These are phyloP conservation scores for Serpula lacrymans DNA, from an alignment of 768 basidiomycete species.

Conservation along the genomic window DNA sequence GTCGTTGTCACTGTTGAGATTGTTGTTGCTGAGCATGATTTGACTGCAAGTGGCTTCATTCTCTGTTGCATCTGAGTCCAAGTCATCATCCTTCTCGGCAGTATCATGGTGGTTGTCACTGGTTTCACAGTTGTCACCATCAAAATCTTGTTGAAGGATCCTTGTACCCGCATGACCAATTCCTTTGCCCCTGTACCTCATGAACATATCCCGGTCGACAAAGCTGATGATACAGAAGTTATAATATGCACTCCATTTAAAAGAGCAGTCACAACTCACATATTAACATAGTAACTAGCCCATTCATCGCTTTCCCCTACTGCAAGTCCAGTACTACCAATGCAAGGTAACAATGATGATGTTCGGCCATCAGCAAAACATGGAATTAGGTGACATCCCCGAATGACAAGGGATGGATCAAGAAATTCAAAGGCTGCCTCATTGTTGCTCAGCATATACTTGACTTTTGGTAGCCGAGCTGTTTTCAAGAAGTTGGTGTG, in stretches of 20 bases:
- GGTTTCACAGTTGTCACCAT: no score
- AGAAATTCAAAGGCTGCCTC: slow-evolving; percentile 31
- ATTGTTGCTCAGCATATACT: slow-evolving; percentile 19
- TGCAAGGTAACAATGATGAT: neutral
- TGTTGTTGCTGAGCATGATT: no score
- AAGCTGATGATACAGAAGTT: no score
- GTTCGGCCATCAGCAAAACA: slow-evolving; percentile 20
- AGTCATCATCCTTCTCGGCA: no score
- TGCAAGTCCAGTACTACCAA: neutral
- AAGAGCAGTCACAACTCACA: no score
- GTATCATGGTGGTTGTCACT: no score
- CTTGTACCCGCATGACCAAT: slow-evolving; percentile 26
- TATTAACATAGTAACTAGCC: slow-evolving; percentile 21
- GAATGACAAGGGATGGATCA: slow-evolving; percentile 29
- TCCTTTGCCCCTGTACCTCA: slow-evolving; percentile 23
- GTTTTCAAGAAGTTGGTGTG: slow-evolving; percentile 1
- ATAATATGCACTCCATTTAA: no score
- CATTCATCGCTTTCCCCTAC: slow-evolving; percentile 13
- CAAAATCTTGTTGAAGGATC: no score
- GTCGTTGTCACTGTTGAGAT: no score
- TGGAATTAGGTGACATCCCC: slow-evolving; percentile 32
- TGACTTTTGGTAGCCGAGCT: slow-evolving; percentile 15
- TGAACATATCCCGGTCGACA: slow-evolving; percentile 32
- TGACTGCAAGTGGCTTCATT: no score
- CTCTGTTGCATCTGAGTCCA: no score